A percentile compares a stretch with the other conserved stretches of the same genome.
These are phyloP conservation scores for Podospora tetraspora DNA, from an alignment of 495 filamentous ascomycete genomes.

Conservation along the genomic window DNA sequence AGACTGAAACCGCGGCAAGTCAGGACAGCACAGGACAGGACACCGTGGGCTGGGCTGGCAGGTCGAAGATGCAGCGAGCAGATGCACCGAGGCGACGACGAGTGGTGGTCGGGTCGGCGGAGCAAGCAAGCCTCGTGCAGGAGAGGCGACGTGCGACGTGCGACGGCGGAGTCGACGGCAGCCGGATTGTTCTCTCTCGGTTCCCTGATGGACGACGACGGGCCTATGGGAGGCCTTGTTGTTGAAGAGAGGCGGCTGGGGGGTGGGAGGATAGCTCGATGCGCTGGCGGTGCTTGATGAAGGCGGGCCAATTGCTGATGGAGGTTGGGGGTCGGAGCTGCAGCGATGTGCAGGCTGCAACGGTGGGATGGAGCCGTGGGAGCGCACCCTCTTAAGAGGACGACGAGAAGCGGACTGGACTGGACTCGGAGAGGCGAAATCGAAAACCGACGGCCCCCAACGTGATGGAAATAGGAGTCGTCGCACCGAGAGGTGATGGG, in stretches of 20 bases:
- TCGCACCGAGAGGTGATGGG: not conserved
- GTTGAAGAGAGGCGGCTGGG: conserved; percentile 34
- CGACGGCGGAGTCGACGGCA: conserved; percentile 14
- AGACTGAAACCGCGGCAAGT: conserved; percentile 4
- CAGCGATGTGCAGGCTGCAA: conserved; percentile 32
- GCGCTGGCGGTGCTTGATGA: conserved; percentile 36
- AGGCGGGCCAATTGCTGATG: conserved; percentile 30
- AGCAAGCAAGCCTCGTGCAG: conserved; percentile 5
- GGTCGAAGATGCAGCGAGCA: conserved; percentile 12
- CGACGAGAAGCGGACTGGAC: conserved; percentile 9
- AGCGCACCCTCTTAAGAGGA: conserved; percentile 1
- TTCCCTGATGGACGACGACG: conserved; percentile 16
- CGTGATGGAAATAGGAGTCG: not conserved
- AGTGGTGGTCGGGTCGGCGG: conserved; percentile 6
- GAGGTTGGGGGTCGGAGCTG: conserved; percentile 29
- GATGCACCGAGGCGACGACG: conserved; percentile 12
- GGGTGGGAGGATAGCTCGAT: conserved; percentile 28
- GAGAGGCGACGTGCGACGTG: conserved; percentile 8
- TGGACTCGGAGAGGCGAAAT: conserved; percentile 3
- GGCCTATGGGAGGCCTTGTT: conserved; percentile 39
- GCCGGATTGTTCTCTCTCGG: conserved; percentile 15
- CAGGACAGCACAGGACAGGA: not conserved
- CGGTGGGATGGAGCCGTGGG: conserved; percentile 13
- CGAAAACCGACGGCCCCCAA: not conserved
- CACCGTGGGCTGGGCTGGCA: not conserved